Conservation (phyloP, 1,139 yeast genomes). For the Yamadazyma trypodendri region DNA sequence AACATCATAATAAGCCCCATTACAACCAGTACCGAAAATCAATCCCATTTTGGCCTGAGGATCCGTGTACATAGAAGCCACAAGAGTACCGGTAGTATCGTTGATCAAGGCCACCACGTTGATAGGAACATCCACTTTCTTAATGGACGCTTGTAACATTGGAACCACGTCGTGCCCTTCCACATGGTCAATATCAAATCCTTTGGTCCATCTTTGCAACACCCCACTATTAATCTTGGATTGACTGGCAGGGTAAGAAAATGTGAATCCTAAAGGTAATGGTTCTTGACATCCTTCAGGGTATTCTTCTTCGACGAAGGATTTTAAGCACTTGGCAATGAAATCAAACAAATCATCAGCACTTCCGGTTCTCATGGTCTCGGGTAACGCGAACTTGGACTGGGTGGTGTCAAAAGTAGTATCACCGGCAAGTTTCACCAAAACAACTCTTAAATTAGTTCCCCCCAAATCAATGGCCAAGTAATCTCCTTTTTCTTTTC, state of each 20-base stretch:
- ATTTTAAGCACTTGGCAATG: slow-evolving; percentile 77
- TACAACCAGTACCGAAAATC: slow-evolving; percentile 97
- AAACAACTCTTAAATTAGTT: slow-evolving; percentile 86
- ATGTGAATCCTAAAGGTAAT: slow-evolving; percentile 90
- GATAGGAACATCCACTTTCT: slow-evolving; percentile 67
- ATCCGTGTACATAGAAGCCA: slow-evolving; percentile 92
- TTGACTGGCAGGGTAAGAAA: slow-evolving; percentile 91
- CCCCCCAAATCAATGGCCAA: slow-evolving; percentile 96
- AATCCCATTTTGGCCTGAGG: slow-evolving; percentile 89
- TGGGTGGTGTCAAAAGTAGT: slow-evolving; percentile 79
- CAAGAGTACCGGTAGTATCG: slow-evolving; percentile 96
- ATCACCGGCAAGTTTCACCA: slow-evolving; percentile 77
- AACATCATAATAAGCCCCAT: slow-evolving; percentile 91
- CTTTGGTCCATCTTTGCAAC: slow-evolving; percentile 97
- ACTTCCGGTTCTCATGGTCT: slow-evolving; percentile 71
- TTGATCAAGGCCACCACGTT: slow-evolving; percentile 89
- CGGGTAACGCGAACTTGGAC: slow-evolving; percentile 77
- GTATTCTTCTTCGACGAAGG: slow-evolving; percentile 59
- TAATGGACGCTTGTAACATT: slow-evolving; percentile 75
- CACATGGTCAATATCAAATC: slow-evolving; percentile 89
- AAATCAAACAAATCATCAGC: slow-evolving; percentile 79
- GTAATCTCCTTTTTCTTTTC: slow-evolving; percentile 83
- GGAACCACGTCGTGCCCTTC: slow-evolving; percentile 96
- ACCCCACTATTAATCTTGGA: slow-evolving; percentile 78
- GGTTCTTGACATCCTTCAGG: slow-evolving; percentile 54